phyloP scores from a whole-genome alignment of 768 basidiomycete species.

The Panus rudis region DNA sequence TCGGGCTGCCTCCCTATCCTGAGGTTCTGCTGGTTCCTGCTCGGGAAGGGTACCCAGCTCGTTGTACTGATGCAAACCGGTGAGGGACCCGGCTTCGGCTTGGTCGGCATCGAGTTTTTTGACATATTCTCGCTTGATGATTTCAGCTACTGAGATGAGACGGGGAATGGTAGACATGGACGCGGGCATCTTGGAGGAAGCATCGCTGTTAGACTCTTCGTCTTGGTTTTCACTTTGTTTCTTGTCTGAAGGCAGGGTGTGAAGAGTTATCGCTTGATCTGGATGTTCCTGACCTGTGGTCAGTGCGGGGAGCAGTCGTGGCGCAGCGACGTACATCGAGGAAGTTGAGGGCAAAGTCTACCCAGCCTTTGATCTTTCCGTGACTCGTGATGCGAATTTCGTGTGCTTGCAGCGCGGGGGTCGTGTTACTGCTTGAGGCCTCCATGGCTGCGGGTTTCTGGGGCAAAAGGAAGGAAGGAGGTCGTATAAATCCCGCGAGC shows the following conservation, averaged over 20 bases:
- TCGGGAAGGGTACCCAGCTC: constrained; percentile 53
- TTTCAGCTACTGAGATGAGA: constrained; percentile 73
- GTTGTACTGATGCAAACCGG: constrained; percentile 74
- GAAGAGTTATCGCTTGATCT: constrained; percentile 43
- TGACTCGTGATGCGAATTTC: constrained; percentile 31
- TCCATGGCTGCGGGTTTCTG: no score
- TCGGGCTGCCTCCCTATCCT: constrained; percentile 23
- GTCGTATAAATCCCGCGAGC: no score
- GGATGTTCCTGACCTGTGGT: constrained; percentile 36
- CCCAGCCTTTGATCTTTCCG: constrained; percentile 30
- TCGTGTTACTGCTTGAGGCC: no score
- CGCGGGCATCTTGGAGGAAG: constrained; percentile 16
- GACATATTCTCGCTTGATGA: constrained; percentile 77
- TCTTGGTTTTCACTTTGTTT: background rate
- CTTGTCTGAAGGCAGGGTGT: constrained; percentile 44
- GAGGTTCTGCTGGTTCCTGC: constrained; percentile 26
- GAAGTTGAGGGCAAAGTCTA: constrained; percentile 30
- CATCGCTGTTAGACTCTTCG: background rate
- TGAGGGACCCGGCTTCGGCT: constrained; percentile 27
- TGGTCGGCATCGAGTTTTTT: constrained; percentile 39
- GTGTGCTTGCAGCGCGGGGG: no score
- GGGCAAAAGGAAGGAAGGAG: no score
- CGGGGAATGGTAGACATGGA: constrained; percentile 45
- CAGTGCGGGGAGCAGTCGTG: no score
- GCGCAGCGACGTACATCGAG: constrained; percentile 24